phyloP scores from a whole-genome alignment of 2,329 filamentous ascomycete species.

The Teratosphaeria zuluensis region DNA sequence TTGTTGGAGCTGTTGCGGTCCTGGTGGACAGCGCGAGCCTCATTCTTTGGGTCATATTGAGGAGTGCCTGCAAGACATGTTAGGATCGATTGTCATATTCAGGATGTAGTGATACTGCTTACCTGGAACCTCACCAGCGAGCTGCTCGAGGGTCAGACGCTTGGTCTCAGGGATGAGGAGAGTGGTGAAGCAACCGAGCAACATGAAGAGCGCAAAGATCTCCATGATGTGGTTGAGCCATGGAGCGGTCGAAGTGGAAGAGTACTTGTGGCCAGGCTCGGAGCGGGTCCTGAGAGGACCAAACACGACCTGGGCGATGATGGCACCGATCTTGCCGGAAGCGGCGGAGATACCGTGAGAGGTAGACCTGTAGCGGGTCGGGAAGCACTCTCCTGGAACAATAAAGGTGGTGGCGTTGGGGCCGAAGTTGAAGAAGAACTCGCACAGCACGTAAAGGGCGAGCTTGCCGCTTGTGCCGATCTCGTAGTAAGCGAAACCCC shows the following conservation, averaged over 20 bases:
- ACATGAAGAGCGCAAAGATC: slow-evolving; percentile 73
- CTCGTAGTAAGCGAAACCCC: slow-evolving; percentile 39
- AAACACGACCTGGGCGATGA: slow-evolving; percentile 41
- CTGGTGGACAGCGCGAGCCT: slow-evolving; percentile 1
- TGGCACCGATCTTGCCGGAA: slow-evolving; percentile 40
- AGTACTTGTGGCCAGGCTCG: not conserved
- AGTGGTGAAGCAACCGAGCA: slow-evolving; percentile 57
- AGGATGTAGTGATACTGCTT: not conserved
- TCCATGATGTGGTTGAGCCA: slow-evolving; percentile 67
- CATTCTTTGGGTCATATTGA: slow-evolving; percentile 31
- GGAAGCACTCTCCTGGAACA: slow-evolving; percentile 43
- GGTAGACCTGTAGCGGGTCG: slow-evolving; percentile 39
- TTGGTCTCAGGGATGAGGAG: slow-evolving; percentile 69
- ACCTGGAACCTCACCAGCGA: slow-evolving; percentile 53
- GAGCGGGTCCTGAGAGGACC: slow-evolving; percentile 41
- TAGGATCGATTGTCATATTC: not conserved
- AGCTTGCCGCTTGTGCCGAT: slow-evolving; percentile 34
- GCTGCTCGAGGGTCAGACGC: slow-evolving; percentile 60
- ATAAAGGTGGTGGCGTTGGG: slow-evolving; percentile 45
- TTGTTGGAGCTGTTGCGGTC: not conserved
- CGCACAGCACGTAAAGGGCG: slow-evolving; percentile 37
- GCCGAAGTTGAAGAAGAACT: slow-evolving; percentile 47
- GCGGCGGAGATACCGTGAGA: slow-evolving; percentile 42
- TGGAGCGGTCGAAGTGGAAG: slow-evolving; percentile 42
- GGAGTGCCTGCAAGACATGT: slow-evolving; percentile 35